These are phyloP conservation scores for Zygosaccharomyces kombuchaensis DNA, from an alignment of 805 yeast species.

Conservation along the genomic window DNA sequence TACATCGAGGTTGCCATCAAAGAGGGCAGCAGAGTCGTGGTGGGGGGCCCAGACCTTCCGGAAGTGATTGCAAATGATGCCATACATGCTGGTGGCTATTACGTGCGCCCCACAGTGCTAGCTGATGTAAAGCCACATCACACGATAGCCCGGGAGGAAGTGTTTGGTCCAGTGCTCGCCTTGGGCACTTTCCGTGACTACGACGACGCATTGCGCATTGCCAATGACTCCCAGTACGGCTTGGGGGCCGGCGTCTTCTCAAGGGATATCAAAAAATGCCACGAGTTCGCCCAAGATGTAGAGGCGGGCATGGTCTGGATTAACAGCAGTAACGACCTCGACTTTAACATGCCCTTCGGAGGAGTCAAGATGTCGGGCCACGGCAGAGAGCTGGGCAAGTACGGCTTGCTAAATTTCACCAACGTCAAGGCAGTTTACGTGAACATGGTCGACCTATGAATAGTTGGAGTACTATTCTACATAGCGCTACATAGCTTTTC, in stretches of 20 bases:
- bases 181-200: constrained; percentile 41
- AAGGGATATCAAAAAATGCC: constrained; percentile 37
- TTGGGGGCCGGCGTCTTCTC: constrained; percentile 47
- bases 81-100: constrained; percentile 33
- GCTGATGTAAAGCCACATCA: constrained; percentile 40
- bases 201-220: constrained; percentile 42
- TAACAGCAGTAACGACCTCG: constrained; percentile 55
- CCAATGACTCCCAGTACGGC: constrained; percentile 44
- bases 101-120: constrained; percentile 46
- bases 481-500: too few species aligned
- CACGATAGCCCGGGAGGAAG: constrained; percentile 45
- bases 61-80: constrained; percentile 20
- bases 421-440: constrained; percentile 68
- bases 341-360: constrained; percentile 59
- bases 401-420: constrained; percentile 59
- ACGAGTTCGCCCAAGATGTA: constrained; percentile 38
- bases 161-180: constrained; percentile 51
- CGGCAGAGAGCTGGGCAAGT: constrained; percentile 64
- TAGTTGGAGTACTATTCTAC: background rate
- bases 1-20: constrained; percentile 47
- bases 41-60: constrained; percentile 41
- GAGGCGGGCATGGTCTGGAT: constrained; percentile 54
- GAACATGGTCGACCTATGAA: constrained; percentile 45
- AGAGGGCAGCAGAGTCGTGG: constrained; percentile 48
- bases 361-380: constrained; percentile 65